phyloP scores from a whole-genome alignment of 352 stramenopile genomes.

The Lagenidium giganteum region DNA sequence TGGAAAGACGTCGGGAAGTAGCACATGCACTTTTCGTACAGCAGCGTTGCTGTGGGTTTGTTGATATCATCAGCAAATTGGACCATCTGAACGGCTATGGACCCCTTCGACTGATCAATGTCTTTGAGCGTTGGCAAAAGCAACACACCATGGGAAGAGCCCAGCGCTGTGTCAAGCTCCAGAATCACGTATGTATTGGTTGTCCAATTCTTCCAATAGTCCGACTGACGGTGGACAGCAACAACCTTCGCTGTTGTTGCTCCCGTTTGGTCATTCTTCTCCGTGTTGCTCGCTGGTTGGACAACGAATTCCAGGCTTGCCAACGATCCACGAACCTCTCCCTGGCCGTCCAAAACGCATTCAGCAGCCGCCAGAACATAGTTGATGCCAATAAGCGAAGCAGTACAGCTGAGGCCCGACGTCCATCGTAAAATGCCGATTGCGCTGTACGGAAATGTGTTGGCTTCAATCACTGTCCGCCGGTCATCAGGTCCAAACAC shows the following conservation, averaged over 20 bases:
- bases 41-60: slow-evolving; percentile 10
- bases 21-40: slow-evolving; percentile 43
- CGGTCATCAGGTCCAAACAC: slow-evolving; percentile 45
- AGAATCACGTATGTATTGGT: slow-evolving; percentile 61
- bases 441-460: slow-evolving; percentile 39
- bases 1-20: slow-evolving; percentile 37
- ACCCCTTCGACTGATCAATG: slow-evolving; percentile 17
- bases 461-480: slow-evolving; percentile 25
- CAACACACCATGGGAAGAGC: slow-evolving; percentile 25
- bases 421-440: slow-evolving; percentile 51
- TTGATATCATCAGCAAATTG: slow-evolving; percentile 26
- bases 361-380: slow-evolving; percentile 52
- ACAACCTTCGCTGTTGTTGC: slow-evolving; percentile 17
- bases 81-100: slow-evolving; percentile 51
- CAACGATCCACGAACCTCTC: slow-evolving; percentile 15
- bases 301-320: slow-evolving; percentile 26
- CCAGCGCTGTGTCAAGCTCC: slow-evolving; percentile 40
- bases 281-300: neutral
- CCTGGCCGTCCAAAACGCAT: slow-evolving; percentile 38
- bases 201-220: slow-evolving; percentile 61
- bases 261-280: neutral
- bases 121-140: slow-evolving; percentile 24
- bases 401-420: slow-evolving; percentile 38
- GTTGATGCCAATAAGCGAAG: slow-evolving; percentile 39
- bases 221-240: slow-evolving; percentile 53